Base-by-base conservation (phyloP, 805 yeast species). In the Groenewaldozyma salmanticensis region DNA sequence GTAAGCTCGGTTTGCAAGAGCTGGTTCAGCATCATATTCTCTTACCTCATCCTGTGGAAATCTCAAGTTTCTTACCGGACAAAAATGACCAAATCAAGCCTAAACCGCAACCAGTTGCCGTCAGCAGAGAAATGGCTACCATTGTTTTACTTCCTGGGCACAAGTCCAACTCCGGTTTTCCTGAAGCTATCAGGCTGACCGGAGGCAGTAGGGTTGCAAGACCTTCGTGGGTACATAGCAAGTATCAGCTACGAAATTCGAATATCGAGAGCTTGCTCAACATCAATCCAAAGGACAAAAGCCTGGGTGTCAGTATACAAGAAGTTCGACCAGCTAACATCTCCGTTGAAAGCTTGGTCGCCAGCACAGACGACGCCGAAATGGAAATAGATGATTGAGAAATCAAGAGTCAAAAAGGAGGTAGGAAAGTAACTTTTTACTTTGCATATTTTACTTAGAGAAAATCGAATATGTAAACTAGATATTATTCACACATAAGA, bases 191-290 rank as follows among this genome's bases (percentile, higher is more conserved):
- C 42, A 74, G 95, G 58, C 70, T 90, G 48, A 75, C 90, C 21
- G 96, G 96, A 36, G 95, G 95, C 37, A 60, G 67, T 31, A 69
- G 71, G 52, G 69, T 79, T 20, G 71, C 78, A 40, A 71, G 73
- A 45, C 88, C 96, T 52, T 75, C 85, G 51, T 92, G 94, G 92
- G 81, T 83, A 34, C 96, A 88, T 58, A 84, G 95, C 21, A 66
- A 73, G 33, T 78, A 68, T 63, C 79, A 79, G 60, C 62, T 90
- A 42, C 60, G 69, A 22, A 75, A 74, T 35, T 64, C 66, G 4
- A 68, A 54, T n/a, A 52, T 59, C 5, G 47, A 52, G 17, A 49
- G 46, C 31, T 50, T 62, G 21, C 45, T 59, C 31, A 46, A 52
- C 33, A 51, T 60, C 32, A 43, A 54, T 2, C 32, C 47, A 18